Evolutionary conservation across 129 eudicot genomes (phyloP).

Genomic region (Flaveria brownii): DNA sequence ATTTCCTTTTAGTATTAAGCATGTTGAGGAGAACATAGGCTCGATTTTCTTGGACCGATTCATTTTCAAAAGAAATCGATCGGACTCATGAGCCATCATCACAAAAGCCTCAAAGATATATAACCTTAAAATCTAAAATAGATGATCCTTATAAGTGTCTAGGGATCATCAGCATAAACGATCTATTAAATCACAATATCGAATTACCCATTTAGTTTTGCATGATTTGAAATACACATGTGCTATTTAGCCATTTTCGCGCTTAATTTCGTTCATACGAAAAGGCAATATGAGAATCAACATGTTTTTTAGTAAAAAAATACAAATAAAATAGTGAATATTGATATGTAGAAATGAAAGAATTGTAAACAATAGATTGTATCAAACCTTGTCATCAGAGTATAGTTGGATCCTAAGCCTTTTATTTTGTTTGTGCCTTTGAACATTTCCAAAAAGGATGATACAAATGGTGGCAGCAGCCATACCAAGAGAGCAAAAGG

Average conservation of each 20-base stretch:
- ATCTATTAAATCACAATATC: neutral
- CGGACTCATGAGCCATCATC: neutral
- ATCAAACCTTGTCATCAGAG: conserved; percentile 73
- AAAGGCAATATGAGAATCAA: conserved; percentile 13
- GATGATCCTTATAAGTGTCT: neutral
- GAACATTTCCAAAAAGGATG: conserved; percentile 52
- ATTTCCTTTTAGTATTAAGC: neutral
- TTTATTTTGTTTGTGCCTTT: conserved; percentile 46
- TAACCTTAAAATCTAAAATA: neutral
- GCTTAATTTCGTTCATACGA: neutral
- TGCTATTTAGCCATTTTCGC: neutral
- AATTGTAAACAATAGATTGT: neutral
- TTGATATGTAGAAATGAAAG: neutral
- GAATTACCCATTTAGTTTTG: neutral
- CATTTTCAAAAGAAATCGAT: neutral
- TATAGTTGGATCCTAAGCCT: conserved; percentile 65
- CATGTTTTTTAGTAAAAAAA: neutral
- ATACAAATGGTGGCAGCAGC: conserved; percentile 77
- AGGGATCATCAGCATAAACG: neutral
- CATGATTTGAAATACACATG: neutral
- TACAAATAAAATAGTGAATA: conserved; percentile 4
- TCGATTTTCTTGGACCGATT: neutral
- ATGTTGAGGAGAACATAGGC: neutral
- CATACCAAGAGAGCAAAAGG: conserved; percentile 81
- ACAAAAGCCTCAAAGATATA: neutral